Base-by-base conservation (phyloP, 257 asterid species). In the Solanum virginianum region DNA sequence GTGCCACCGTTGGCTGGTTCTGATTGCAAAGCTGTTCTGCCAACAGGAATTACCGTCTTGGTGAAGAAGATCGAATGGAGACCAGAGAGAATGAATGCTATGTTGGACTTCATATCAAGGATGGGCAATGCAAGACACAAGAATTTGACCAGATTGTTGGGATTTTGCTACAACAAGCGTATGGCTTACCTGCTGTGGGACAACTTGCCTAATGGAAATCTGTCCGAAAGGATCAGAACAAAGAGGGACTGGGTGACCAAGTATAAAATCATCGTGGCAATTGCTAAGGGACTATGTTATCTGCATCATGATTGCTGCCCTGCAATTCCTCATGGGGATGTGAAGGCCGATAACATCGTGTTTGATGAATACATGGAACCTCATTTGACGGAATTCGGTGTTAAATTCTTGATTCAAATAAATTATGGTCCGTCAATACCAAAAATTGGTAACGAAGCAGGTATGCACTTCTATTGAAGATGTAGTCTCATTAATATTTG, bases 301-400 rank as follows among this genome's bases (percentile, higher is more conserved):
- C 98, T 97, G 62, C 99, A 96, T 86, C 97, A 92, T 59, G 96
- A 90, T 53, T 94, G 96, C 83, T 86, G 66, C 88, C 99, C 98
- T 2, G 92, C 98, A 20, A 94, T 97, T 53, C 92, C 98, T 26
- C 97, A 97, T 75, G 99, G 98, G 49, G 90, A 94, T 86, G 84
- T 97, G 83, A 92, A 92, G 91, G 82, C 94, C 18, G 83, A 89
- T 71, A 97, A 91, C 75, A 81, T 97, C 71, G 85, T 91, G 63
- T 93, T 97, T n/a, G 97, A 97, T 84, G 98, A 97, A 87, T 91
- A 90, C 69, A 92, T 92, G 96, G 99, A 94, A 83, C 97, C 99
- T 51, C 98, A 81, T 89, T 88, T 97, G 92, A 89, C 92, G 12
- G 98, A 92, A 79, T 95, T 88, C 65, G 98, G 98, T 24, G 93